Evolutionary conservation across 345 rosid genomes (phyloP), one percentile per base, ranked within the genome.

Genomic region (Eucalyptus pauciflora): DNA sequence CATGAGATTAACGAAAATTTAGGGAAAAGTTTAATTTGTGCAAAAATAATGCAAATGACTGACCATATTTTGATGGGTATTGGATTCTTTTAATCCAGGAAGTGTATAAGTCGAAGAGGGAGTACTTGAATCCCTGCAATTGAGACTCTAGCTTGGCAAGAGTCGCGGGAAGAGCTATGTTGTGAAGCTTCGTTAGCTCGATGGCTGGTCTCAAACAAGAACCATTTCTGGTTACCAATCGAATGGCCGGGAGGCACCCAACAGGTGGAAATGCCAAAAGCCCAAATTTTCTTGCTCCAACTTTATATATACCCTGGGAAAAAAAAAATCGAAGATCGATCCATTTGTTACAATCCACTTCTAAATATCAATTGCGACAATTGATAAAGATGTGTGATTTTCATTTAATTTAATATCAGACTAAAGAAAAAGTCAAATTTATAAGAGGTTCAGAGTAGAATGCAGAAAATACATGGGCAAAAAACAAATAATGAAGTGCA

Each of bases 121-220:
- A 87, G 46, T 92, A 93, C 49, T 86, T 91, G 87, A 93, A 91
- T 51, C 95, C 93, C 37, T 37, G 31, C 5, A 93, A 91, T 20
- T 92, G 71, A 24, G 18, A 43, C 50, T 90, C 48, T 1, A 92
- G 87, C 50, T 86, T 88, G 24, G 58, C 31, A 20, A 90, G 88
- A 41, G 50, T 86, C 18, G 87, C 31, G 5, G 88, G 45, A 33
- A 92, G 51, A 81, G 79, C 91, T 33, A 49, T 37, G 18, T 94
- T 90, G 88, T 94, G 94, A 9, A 90, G 31, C 62, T 88, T 62
- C 29, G 88, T 58, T 8, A 92, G 48, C 10, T 85, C 31, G 54
- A 67, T 18, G 92, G 52, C 49, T 18, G 2, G 27, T 5, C 43
- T 29, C 10, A 3, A 79, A 76, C 87, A 48, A 14, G 25, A 20